Base-by-base conservation (phyloP, 2,329 filamentous ascomycete species). In the Phialophora macrospora region DNA sequence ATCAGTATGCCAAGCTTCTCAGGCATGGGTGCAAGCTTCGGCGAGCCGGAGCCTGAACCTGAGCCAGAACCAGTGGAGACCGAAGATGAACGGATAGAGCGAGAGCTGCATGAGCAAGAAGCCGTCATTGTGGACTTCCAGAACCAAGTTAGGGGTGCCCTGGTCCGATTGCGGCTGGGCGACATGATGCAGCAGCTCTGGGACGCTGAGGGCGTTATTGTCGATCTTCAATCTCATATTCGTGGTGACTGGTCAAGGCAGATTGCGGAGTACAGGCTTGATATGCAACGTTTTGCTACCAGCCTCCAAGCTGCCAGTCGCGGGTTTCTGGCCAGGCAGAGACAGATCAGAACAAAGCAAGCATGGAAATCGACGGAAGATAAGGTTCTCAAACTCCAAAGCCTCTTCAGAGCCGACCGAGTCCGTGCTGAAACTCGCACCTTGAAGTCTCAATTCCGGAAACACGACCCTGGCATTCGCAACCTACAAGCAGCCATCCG, bases 1-100 rank as follows among this genome's bases (percentile, higher is more conserved):
- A 87, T 94, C 70, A 96, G 87, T 74, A 97, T 99, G 93, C 95
- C 95, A 46, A 97, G 92, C 80, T 99, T 99, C 80, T 93, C 93
- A 62, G 96, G 93, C 66, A 98, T 99, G 91, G 90, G 93, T 58
- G 94, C 93, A 69, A 94, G 95, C 74, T 97, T 99, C 82, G 93
- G 92, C 44, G 90, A 62, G 28, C 60, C 94, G 5, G 92, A 96
- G 73, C 90, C 90, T 0, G 88, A 90, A 75, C 84, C 85, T 0
- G 86, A 88, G 71, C 88, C 85, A 0, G 86, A 88, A 71, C 88
- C 88, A 1, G 82, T 87, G 2, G 95, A 98, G 74, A 93, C 91
- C 0, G 94, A 98, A 72, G 91, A 98, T 73, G 93, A 98, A 73
- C 85, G 93, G 51, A 89, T 95, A 62, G 87, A 93, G 56, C 85